These are phyloP conservation scores for Vanrija sp. DNA, from an alignment of 1,284 basidiomycete species.

Conservation along the genomic window DNA sequence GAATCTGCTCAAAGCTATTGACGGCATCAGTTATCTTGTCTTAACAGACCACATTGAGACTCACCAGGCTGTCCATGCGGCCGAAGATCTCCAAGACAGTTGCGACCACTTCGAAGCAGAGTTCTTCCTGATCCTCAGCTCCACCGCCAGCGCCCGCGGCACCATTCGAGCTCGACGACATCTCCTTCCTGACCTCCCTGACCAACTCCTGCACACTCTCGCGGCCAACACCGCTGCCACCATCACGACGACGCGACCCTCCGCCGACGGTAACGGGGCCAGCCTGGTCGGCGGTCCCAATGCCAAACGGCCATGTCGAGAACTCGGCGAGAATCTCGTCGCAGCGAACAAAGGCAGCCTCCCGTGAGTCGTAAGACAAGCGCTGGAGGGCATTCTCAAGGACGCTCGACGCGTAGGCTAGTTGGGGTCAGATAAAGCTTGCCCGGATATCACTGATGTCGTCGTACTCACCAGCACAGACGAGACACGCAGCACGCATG, in stretches of 20 bases:
- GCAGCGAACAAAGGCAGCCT: slow-evolving; percentile 82
- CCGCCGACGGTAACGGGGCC: slow-evolving; percentile 43
- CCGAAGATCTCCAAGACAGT: slow-evolving; percentile 86
- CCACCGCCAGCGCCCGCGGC: slow-evolving; percentile 64
- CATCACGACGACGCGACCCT: slow-evolving; percentile 39
- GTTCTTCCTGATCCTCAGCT: slow-evolving; percentile 65
- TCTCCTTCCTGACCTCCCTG: slow-evolving; percentile 72
- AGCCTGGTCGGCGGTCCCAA: slow-evolving; percentile 31
- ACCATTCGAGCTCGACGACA: slow-evolving; percentile 51
- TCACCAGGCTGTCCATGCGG: slow-evolving; percentile 74
- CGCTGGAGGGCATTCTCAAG: slow-evolving; percentile 85
- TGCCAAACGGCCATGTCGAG: slow-evolving; percentile 80
- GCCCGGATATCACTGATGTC: background rate
- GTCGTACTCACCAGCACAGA: slow-evolving; percentile 61
- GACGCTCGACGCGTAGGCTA: slow-evolving; percentile 83
- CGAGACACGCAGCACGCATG: slow-evolving; percentile 74
- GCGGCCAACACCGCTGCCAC: slow-evolving; percentile 41
- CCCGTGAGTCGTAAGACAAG: slow-evolving; percentile 82
- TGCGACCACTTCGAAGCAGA: slow-evolving; percentile 80
- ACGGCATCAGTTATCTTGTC: too few species aligned
- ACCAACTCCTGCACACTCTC: slow-evolving; percentile 77
- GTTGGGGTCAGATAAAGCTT: slow-evolving; percentile 2
- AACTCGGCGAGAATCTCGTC: slow-evolving; percentile 90
- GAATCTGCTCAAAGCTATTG: too few species aligned
- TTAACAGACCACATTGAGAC: slow-evolving; percentile 4